Base-by-base conservation (phyloP, 805 yeast species). In the Ogataea nakhonphanomensis region DNA sequence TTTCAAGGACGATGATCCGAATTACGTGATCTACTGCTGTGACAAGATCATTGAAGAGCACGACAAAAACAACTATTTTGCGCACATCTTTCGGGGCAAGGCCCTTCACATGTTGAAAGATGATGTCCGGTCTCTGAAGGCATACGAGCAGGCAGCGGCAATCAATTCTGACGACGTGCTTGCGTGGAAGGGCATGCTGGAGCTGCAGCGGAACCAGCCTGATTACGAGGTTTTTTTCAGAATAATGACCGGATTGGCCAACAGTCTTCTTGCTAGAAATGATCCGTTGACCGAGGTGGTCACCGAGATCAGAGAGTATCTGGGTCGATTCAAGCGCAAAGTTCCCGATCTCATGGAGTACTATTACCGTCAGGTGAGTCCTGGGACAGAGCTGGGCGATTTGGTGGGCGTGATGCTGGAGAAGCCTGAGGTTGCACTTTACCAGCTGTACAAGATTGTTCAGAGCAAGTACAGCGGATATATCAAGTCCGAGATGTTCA, bases 141-240 rank as follows among this genome's bases (percentile, higher is more conserved):
- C 72, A 8, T 82, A 80, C 51, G 51, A 53, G 23, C 55, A 52
- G 14, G 89, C 89, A 0, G 71, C 77, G 3, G 51, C 57, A 5
- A 37, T 79, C 1, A 73, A 78, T 22, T 71, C 76, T 0, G 65
- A 66, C 2, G 76, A 81, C 36, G 48, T 78, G 1, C 58, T 75
- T 20, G 95, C 89, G 0, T 90, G 93, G 95, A 87, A 85, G 54
- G 98, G 98, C 1, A 69, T 81, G 44, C 62, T 79, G 43, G 72
- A 76, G 34, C 59, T 78, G 0, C 67, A 64, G 8, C 62, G 64
- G 39, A 51, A 61, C 9, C 49, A 51, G 7, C 57, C 66, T 3
- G 71, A 76, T 39, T 66, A 64, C 46, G 52, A 57, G 4, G 41
- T 60, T 2, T 80, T 74, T 57, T 81, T 83, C 51, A 51, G 59